Evolutionary conservation across 768 basidiomycete genomes (phyloP).

Genomic region (Leccinum variicolor): DNA sequence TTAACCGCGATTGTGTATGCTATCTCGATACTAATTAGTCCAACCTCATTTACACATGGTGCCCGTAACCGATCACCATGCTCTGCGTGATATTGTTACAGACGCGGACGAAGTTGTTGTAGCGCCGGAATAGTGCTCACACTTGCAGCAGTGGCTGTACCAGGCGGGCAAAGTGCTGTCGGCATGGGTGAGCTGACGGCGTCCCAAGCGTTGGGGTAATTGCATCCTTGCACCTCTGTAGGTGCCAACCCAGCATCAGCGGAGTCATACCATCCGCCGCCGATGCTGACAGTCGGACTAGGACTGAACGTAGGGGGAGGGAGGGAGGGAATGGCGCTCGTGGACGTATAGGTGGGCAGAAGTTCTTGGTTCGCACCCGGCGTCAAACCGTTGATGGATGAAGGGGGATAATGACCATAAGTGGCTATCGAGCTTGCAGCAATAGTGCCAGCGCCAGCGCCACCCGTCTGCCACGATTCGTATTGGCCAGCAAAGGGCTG

Average conservation of each 20-base stretch:
- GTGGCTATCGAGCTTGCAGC: conserved; percentile 37
- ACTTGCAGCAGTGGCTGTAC: neutral
- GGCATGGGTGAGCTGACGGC: conserved; percentile 50
- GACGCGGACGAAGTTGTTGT: conserved; percentile 1
- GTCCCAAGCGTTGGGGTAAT: conserved; percentile 63
- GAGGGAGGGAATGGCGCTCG: conserved; percentile 54
- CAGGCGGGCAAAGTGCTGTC: conserved; percentile 38
- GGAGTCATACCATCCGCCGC: conserved; percentile 57
- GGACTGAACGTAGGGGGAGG: conserved; percentile 52
- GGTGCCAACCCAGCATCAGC: conserved; percentile 51
- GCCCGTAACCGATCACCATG: neutral
- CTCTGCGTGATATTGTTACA: conserved; percentile 5
- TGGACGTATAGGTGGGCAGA: conserved; percentile 65
- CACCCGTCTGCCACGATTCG: conserved; percentile 69
- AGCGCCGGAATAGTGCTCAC: neutral
- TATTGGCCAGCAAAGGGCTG: conserved; percentile 51
- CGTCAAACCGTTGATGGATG: conserved; percentile 44
- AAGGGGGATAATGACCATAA: conserved; percentile 53
- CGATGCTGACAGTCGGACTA: conserved; percentile 38
- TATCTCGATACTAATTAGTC: neutral
- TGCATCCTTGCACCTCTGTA: conserved; percentile 60
- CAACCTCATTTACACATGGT: neutral
- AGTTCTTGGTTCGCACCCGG: conserved; percentile 32
- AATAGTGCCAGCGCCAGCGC: conserved; percentile 48
- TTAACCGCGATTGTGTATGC: neutral